Evolutionary conservation across 2,329 filamentous ascomycete species (phyloP), one percentile per base, ranked within the genome.

Genomic region (Tolypocladium album): DNA sequence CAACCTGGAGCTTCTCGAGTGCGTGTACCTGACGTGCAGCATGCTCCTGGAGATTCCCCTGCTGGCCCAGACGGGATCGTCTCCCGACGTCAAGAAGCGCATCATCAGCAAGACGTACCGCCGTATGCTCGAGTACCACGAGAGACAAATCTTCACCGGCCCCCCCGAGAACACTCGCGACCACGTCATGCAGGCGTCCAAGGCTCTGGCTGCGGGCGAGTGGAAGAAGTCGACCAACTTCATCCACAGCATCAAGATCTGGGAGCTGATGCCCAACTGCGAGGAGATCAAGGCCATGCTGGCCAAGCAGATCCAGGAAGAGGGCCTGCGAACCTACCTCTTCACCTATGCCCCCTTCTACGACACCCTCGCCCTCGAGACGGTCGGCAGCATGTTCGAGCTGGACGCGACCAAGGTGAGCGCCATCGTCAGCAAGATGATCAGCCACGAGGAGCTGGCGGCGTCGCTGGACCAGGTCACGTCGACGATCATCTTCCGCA

Each of bases 301-400:
- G 63, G 90, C 92, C 59, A 92, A 91, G 74, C 94, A 99, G 81
- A 96, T 97, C 72, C 95, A 99, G 76, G 94, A 99, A 76, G 94
- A 99, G 80, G 94, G 95, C 68, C 87, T 99, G 59, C 87, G 94
- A 68, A 99, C 94, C 59, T 99, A 97, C 75, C 90, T 99, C 68
- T 99, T 99, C 84, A 99, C 94, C 60, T 99, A 99, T 76, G 94
- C 95, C 43, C 94, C 94, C 59, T 99, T 95, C 83, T 99, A 99
- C 81, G 94, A 99, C 78, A 97, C 94, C 27, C 86, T 99, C 62
- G 88, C 92, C 62, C 83, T 97, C 67, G 82, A 85, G 66, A 95
- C 92, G 31, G 83, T 99, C 62, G 88, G 91, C 64, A 81, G 80
- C 66, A 99, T 99, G 94, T 99, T 99, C 75, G 94, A 99, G 77